phyloP scores from a whole-genome alignment of 768 basidiomycete genomes.

The Rhizopogon sp. region DNA sequence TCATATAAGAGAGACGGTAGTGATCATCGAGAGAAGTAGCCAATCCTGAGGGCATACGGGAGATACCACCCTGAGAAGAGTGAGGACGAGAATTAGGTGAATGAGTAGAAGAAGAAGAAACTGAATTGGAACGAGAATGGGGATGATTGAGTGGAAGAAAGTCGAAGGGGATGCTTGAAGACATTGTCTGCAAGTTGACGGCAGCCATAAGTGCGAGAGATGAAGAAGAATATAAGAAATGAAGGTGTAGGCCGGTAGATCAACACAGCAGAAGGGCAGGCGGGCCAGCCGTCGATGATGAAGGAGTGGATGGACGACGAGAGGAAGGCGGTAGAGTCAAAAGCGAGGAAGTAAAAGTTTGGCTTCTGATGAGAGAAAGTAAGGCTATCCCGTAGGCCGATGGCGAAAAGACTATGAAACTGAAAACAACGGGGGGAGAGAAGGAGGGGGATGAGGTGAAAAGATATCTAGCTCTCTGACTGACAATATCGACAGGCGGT shows the following conservation, averaged over 20 bases:
- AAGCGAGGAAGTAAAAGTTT: background rate
- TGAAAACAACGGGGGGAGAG: conserved; percentile 16
- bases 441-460: background rate
- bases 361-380: background rate
- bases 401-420: conserved; percentile 21
- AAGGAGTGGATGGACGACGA: conserved; percentile 17
- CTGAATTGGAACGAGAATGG: conserved; percentile 76
- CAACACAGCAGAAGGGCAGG: conserved; percentile 25
- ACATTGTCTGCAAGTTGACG: conserved; percentile 71
- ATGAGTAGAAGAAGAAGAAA: conserved; percentile 71
- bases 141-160: conserved; percentile 57
- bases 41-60: conserved; percentile 47
- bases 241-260: conserved; percentile 32
- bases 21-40: conserved; percentile 60
- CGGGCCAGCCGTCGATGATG: conserved; percentile 54
- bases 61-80: conserved; percentile 64
- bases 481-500: too few relatives aligned
- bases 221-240: conserved; percentile 17
- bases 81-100: conserved; percentile 73
- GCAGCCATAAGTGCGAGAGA: conserved; percentile 51
- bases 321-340: background rate
- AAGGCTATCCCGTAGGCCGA: conserved; percentile 17
- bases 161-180: conserved; percentile 63
- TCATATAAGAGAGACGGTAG: conserved; percentile 61
- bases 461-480: background rate